These are phyloP conservation scores for Ambispora gerdemannii DNA, from an alignment of 192 early-diverging fungal genomes.

Conservation along the genomic window DNA sequence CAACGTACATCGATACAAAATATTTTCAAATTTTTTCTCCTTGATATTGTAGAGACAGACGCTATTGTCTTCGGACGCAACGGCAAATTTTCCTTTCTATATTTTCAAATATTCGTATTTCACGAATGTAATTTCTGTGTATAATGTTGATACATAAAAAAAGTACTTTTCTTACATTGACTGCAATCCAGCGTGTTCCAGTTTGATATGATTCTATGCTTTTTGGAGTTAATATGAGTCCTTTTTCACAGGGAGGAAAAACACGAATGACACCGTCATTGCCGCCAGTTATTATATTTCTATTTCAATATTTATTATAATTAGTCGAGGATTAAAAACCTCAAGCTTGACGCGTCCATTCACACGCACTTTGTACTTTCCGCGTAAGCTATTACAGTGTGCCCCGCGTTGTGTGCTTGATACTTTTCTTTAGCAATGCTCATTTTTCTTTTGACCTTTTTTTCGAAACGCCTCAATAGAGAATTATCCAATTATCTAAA, in stretches of 20 bases:
- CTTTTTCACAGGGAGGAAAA: slow-evolving; percentile 11
- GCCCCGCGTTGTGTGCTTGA: slow-evolving; percentile 15
- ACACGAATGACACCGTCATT: slow-evolving; percentile 17
- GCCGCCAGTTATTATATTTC: slow-evolving; percentile 20
- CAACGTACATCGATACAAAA: slow-evolving; percentile 32
- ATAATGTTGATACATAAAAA: background rate
- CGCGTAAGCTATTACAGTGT: slow-evolving; percentile 24
- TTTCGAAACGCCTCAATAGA: too few relatives aligned
- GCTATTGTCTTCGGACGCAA: slow-evolving; percentile 31
- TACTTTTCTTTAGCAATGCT: too few relatives aligned
- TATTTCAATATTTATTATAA: background rate
- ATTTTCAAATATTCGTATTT: background rate
- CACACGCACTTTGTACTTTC: slow-evolving; percentile 15
- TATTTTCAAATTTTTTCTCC: slow-evolving; percentile 25
- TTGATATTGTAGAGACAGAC: slow-evolving; percentile 29
- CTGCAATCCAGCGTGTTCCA: slow-evolving; percentile 24
- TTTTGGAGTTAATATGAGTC: background rate
- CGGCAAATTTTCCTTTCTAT: slow-evolving; percentile 31
- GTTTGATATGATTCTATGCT: slow-evolving; percentile 18
- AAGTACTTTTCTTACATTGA: slow-evolving; percentile 10
- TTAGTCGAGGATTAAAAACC: background rate
- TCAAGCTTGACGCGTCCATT: background rate
- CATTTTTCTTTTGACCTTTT: too few relatives aligned
- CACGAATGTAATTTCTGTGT: background rate
- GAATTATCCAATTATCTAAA: too few relatives aligned